These are phyloP conservation scores for Penicillium sp. DNA, from an alignment of 2,329 filamentous ascomycete genomes.

Conservation along the genomic window DNA sequence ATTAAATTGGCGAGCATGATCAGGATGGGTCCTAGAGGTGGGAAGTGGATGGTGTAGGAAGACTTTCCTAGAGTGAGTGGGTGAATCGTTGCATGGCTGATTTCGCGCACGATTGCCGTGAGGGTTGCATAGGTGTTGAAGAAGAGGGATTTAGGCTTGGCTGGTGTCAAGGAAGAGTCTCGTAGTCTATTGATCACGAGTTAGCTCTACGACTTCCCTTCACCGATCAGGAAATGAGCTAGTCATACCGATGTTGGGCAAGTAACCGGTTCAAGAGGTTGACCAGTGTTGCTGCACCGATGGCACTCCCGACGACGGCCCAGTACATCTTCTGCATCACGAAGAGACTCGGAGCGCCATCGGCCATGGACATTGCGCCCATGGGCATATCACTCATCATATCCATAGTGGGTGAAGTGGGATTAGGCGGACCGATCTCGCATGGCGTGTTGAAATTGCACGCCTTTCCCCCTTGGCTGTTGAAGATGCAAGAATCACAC, in stretches of 20 bases:
- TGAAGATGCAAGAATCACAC: background rate
- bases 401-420: constrained; percentile 20
- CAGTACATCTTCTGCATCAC: constrained; percentile 59
- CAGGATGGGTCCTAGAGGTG: constrained; percentile 45
- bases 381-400: constrained; percentile 37
- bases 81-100: constrained; percentile 51
- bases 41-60: constrained; percentile 40
- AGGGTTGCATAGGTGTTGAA: constrained; percentile 55
- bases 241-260: constrained; percentile 54
- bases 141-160: constrained; percentile 58
- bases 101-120: constrained; percentile 59
- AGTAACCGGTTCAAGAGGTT: constrained; percentile 54
- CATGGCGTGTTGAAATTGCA: background rate
- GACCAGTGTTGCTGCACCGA: constrained; percentile 40
- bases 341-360: constrained; percentile 50
- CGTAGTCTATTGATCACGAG: constrained; percentile 45
- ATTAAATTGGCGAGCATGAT: constrained; percentile 51
- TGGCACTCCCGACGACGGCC: constrained; percentile 50
- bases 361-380: constrained; percentile 48
- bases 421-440: constrained; percentile 2
- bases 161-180: constrained; percentile 49
- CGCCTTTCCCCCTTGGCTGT: background rate
- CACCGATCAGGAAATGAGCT: background rate
- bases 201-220: background rate
- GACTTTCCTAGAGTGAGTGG: constrained; percentile 40